Percentiles rank a stretch among this genome's conserved stretches.
phyloP scores from a whole-genome alignment of 2,329 filamentous ascomycete species.

The Blastomyces percursus region DNA sequence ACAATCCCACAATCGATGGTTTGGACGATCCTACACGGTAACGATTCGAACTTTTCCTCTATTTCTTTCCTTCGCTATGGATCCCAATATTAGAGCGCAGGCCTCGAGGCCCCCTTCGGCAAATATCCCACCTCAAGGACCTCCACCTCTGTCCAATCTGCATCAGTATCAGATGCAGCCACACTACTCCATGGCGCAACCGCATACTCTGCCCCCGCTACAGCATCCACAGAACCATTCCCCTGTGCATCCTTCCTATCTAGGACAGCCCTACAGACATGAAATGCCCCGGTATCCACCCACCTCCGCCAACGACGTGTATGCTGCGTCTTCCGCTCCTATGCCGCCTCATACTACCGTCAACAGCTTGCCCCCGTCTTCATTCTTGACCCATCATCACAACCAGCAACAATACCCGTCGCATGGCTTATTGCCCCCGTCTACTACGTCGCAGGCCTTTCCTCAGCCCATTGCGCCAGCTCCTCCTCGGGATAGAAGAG shows the following conservation, averaged over 20 bases:
- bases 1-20: slow-evolving; percentile 12
- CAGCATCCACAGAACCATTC: slow-evolving; percentile 38
- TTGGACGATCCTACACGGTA: slow-evolving; percentile 9
- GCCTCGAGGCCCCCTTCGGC: slow-evolving; percentile 36
- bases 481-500: slow-evolving; percentile 41
- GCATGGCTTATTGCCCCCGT: slow-evolving; percentile 52
- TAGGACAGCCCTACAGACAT: slow-evolving; percentile 33
- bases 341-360: slow-evolving; percentile 35
- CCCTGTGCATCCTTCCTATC: slow-evolving; percentile 32
- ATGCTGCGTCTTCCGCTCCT: slow-evolving; percentile 32
- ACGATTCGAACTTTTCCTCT: slow-evolving; percentile 9
- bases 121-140: slow-evolving; percentile 35
- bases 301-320: slow-evolving; percentile 32
- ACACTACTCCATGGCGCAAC: slow-evolving; percentile 34
- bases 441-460: slow-evolving; percentile 56
- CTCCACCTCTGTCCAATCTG: slow-evolving; percentile 36
- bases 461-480: slow-evolving; percentile 68
- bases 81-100: slow-evolving; percentile 35
- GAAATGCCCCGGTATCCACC: slow-evolving; percentile 35
- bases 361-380: slow-evolving; percentile 33
- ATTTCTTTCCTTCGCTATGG: slow-evolving; percentile 22
- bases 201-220: slow-evolving; percentile 37
- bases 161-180: slow-evolving; percentile 39
- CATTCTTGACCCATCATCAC: slow-evolving; percentile 33
- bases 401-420: slow-evolving; percentile 30